Percentiles rank a stretch among this genome's conserved stretches.
Evolutionary conservation across 2,329 filamentous ascomycete species (phyloP).

Genomic region (Microcyclosporella mali): DNA sequence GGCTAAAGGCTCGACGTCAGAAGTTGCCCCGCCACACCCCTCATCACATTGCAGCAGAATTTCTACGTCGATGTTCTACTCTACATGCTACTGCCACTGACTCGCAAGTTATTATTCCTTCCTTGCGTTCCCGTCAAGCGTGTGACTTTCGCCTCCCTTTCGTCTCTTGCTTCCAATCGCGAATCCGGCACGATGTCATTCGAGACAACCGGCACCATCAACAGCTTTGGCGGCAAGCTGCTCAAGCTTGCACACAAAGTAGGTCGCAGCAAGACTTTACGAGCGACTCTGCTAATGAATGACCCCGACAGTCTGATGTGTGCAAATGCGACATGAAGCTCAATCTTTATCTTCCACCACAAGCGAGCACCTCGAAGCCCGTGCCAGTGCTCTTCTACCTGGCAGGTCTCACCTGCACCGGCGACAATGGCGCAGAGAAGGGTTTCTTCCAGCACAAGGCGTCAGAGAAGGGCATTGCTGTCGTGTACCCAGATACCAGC

Average conservation of each 20-base stretch:
- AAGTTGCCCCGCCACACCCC: neutral
- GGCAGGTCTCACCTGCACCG: constrained; percentile 89
- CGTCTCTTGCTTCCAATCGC: neutral
- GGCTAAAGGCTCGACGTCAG: neutral
- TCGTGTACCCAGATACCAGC: constrained; percentile 92
- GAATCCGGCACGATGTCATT: constrained; percentile 60
- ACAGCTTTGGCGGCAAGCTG: constrained; percentile 88
- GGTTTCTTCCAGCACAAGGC: constrained; percentile 89
- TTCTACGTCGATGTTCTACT: neutral
- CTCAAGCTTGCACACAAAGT: constrained; percentile 78
- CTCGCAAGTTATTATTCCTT: constrained; percentile 1
- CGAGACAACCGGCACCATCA: constrained; percentile 81
- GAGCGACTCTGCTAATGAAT: constrained; percentile 1
- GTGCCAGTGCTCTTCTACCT: constrained; percentile 88
- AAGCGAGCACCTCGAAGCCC: constrained; percentile 55
- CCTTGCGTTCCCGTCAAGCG: neutral
- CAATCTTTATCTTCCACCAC: constrained; percentile 82
- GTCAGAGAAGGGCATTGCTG: constrained; percentile 72
- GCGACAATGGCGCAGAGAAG: constrained; percentile 68
- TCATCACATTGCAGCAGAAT: constrained; percentile 6
- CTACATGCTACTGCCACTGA: constrained; percentile 12
- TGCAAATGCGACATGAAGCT: constrained; percentile 87
- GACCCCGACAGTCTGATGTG: constrained; percentile 51
- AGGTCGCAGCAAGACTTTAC: neutral
- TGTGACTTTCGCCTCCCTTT: neutral